Conservation (phyloP, 805 yeast species). For the Komagataella populi region DNA sequence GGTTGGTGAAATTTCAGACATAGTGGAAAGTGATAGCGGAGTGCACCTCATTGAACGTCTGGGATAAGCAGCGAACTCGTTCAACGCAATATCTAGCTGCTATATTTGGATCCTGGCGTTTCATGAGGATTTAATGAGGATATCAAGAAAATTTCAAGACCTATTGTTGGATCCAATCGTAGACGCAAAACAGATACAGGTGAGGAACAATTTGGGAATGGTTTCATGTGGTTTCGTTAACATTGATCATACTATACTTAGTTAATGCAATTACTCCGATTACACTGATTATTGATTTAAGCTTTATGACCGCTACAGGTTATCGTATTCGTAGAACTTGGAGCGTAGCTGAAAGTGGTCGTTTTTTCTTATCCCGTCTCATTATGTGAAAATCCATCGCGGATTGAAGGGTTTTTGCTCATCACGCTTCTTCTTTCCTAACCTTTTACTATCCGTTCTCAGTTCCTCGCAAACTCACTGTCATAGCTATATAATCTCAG, state of each 20-base stretch:
- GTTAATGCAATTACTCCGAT: too few relatives aligned
- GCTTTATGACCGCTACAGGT: background rate
- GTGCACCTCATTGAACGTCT: slow-evolving; percentile 81
- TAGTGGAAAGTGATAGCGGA: slow-evolving; percentile 86
- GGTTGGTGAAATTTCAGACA: slow-evolving; percentile 71
- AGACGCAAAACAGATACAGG: too few relatives aligned
- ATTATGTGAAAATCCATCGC: background rate
- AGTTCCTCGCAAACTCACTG: background rate
- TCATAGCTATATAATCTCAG: background rate
- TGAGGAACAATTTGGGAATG: too few relatives aligned
- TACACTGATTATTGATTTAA: too few relatives aligned
- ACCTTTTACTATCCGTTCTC: background rate
- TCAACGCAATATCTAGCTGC: background rate
- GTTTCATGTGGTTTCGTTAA: too few relatives aligned
- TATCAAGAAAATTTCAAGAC: too few relatives aligned
- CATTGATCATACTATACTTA: too few relatives aligned
- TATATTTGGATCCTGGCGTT: background rate
- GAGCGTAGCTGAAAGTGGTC: background rate
- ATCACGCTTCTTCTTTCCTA: background rate
- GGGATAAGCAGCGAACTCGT: slow-evolving; percentile 25
- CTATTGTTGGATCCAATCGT: too few relatives aligned
- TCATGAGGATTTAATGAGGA: background rate
- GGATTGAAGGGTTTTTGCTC: background rate
- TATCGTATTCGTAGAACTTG: background rate
- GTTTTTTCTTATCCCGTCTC: too few relatives aligned